Evolutionary conservation across 305 asterid species (phyloP).

Genomic region (Rubia tinctorum): DNA sequence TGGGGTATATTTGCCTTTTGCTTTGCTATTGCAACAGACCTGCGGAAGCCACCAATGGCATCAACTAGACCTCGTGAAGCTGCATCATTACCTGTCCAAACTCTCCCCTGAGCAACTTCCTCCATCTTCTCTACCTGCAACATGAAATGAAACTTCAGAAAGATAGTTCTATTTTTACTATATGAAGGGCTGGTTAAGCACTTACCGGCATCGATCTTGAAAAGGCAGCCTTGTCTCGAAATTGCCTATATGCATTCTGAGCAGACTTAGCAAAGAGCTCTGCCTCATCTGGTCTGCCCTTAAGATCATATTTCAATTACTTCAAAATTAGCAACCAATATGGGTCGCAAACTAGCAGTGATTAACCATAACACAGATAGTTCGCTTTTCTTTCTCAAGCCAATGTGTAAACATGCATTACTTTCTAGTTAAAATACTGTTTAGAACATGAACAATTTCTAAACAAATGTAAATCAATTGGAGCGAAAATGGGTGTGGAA

Average conservation of each 20-base stretch:
- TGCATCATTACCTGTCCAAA: conserved; percentile 91
- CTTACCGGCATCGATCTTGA: conserved; percentile 89
- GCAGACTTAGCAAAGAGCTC: conserved; percentile 88
- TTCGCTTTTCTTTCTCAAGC: neutral
- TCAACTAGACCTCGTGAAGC: conserved; percentile 81
- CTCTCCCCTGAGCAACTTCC: conserved; percentile 96
- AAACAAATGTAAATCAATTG: neutral
- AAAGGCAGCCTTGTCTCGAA: conserved; percentile 86
- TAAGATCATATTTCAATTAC: conserved; percentile 8
- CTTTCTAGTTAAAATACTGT: neutral
- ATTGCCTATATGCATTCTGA: conserved; percentile 63
- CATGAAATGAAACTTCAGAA: conserved; percentile 22
- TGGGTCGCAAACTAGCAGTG: neutral
- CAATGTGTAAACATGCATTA: neutral
- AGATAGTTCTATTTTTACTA: conserved; percentile 14
- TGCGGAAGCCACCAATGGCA: conserved; percentile 81
- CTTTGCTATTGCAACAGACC: conserved; percentile 90
- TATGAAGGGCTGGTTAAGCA: conserved; percentile 23
- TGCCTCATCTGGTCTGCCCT: conserved; percentile 75
- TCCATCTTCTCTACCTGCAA: conserved; percentile 81
- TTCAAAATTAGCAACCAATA: conserved; percentile 1
- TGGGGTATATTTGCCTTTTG: conserved; percentile 77
- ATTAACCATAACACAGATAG: neutral
- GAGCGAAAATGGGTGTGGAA: neutral
- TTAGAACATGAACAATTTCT: neutral